Base-by-base conservation (phyloP, 345 rosid species). In the Eucalyptus fibrosa region DNA sequence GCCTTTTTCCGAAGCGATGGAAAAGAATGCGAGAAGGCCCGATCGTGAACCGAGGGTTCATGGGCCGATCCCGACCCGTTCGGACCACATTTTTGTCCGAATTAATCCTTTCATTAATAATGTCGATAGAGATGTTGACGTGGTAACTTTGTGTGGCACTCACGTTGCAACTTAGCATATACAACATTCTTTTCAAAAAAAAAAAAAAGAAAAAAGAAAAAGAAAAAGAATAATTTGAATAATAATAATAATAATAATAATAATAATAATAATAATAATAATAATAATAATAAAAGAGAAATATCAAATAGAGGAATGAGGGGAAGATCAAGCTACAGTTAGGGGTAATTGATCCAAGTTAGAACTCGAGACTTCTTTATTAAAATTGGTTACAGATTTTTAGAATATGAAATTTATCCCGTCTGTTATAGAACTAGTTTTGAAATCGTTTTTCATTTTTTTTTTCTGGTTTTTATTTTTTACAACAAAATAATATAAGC, bases 41-140 rank as follows among this genome's bases (percentile, higher is more conserved):
- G 77, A 15, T 0, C 28, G 7, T 6, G 85, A 40, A 7, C 47
- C 30, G 85, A 40, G 17, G 85, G 85, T 40, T 77, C 85, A 21
- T 77, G 85, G 85, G 47, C 28, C 10, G 47, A 42, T 4, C 47
- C 83, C 5, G 28, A 21, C 47, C 47, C 83, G 15, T n/a, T 16
- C 21, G 21, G 77, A 0, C 77, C 77, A 4, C 77, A 0, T 56
- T 56, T 56, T 24, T 2, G 30, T 1, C 0, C 7, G 62, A 24
- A 56, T 56, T 56, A 10, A 56, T 56, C 59, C 59, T 8, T 53
- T 8, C 59, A 8, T 21, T 53, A 53, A 21, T 53, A 19, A 45
- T 45, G 49, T 45, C 6, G 14, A 60, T 28, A 6, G 67, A 60
- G 32, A 60, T 11, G 67, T 5, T 2, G 67, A 60, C 4, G 4